A percentile compares a stretch with the other conserved stretches of the same genome.
Evolutionary conservation across 768 basidiomycete species (phyloP).

Genomic region (Tricholoma saponaceum): DNA sequence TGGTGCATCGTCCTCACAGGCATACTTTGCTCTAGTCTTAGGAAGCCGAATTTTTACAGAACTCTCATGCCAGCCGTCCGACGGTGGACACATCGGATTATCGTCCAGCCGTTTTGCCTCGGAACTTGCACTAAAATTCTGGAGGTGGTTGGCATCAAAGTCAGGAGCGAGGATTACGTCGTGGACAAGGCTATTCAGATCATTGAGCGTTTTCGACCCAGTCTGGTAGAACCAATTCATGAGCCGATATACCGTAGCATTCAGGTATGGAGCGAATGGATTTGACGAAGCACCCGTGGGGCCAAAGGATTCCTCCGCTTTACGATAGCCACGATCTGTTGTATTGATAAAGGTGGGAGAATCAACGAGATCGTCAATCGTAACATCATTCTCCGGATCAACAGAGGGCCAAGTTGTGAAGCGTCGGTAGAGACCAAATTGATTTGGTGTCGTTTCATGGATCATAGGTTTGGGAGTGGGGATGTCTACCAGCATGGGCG

Average conservation of each 20-base stretch:
- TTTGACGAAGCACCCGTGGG: background rate
- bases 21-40: too few relatives aligned
- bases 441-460: background rate
- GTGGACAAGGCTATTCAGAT: background rate
- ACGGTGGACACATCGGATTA: too few relatives aligned
- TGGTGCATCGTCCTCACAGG: background rate
- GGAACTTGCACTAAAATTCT: too few relatives aligned
- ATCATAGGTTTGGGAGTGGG: background rate
- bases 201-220: background rate
- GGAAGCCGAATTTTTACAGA: too few relatives aligned
- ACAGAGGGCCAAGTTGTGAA: too few relatives aligned
- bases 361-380: background rate
- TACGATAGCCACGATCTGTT: background rate
- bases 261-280: constrained; percentile 2
- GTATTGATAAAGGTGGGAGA: background rate
- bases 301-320: background rate
- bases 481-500: background rate
- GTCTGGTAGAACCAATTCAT: constrained; percentile 1
- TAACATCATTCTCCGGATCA: background rate
- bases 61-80: too few relatives aligned
- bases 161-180: background rate
- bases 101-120: too few relatives aligned
- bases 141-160: too few relatives aligned
- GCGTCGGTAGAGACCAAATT: too few relatives aligned
- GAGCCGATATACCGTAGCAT: background rate